phyloP scores from a whole-genome alignment of 1,284 basidiomycete genomes.

The Phaffia rhodozyma region DNA sequence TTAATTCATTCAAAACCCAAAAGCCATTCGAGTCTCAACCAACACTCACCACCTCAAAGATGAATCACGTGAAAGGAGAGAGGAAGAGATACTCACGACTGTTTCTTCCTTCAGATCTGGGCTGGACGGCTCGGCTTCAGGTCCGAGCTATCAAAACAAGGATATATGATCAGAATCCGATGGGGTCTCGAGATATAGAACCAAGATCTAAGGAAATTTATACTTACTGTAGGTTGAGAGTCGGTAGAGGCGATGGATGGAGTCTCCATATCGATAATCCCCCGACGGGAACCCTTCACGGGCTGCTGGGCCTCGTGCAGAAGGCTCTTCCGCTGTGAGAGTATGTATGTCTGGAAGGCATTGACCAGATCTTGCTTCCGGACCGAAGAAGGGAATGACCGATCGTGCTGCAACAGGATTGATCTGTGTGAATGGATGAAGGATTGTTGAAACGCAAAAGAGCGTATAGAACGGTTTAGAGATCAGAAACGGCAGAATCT shows the following conservation, averaged over 20 bases:
- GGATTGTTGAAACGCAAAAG: too few species aligned
- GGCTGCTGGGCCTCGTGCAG: constrained; percentile 30
- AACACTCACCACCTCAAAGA: too few species aligned
- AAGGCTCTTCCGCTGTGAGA: constrained; percentile 38
- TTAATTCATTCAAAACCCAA: constrained; percentile 19
- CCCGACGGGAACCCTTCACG: constrained; percentile 30
- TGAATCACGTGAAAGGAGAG: too few species aligned
- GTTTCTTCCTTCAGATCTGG: background rate
- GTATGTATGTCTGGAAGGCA: constrained; percentile 65
- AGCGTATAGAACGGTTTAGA: too few species aligned
- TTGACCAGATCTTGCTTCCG: constrained; percentile 77
- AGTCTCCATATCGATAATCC: constrained; percentile 6
- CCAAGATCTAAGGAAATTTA: background rate
- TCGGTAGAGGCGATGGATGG: background rate
- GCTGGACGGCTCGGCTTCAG: too few species aligned
- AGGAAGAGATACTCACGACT: background rate
- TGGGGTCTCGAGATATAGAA: too few species aligned
- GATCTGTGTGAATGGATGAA: constrained; percentile 22
- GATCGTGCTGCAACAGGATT: constrained; percentile 67
- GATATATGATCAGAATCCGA: too few species aligned
- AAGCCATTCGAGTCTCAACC: background rate
- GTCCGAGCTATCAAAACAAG: too few species aligned
- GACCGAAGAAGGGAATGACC: constrained; percentile 61
- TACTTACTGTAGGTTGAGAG: too few species aligned
- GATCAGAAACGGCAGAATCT: background rate